Conservation (phyloP, 2,329 filamentous ascomycete species). For the Sporothrix sp. region DNA sequence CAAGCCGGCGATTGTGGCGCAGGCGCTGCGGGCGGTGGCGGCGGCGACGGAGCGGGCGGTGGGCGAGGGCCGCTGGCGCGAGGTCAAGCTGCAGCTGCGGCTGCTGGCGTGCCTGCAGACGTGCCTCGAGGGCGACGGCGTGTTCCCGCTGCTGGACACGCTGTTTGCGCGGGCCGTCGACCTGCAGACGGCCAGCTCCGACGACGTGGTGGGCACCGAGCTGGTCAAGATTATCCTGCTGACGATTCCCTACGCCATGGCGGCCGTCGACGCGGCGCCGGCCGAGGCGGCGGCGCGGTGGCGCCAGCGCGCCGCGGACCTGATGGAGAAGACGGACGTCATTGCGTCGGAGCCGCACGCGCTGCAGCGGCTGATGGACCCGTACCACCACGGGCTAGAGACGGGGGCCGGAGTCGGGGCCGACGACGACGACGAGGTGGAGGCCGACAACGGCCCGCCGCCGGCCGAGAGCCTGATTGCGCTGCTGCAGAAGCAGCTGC, state of each 20-base stretch:
- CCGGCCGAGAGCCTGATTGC: slow-evolving; percentile 62
- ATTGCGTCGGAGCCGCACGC: slow-evolving; percentile 83
- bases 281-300: slow-evolving; percentile 34
- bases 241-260: slow-evolving; percentile 84
- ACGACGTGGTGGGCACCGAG: slow-evolving; percentile 80
- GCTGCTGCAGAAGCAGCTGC: slow-evolving; percentile 77
- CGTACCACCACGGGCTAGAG: slow-evolving; percentile 48
- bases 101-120: slow-evolving; percentile 81
- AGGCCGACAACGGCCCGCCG: slow-evolving; percentile 52
- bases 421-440: neutral
- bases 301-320: slow-evolving; percentile 61
- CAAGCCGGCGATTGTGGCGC: slow-evolving; percentile 62
- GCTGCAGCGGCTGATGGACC: slow-evolving; percentile 76
- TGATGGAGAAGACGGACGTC: slow-evolving; percentile 91
- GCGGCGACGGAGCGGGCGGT: slow-evolving; percentile 57
- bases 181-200: slow-evolving; percentile 82
- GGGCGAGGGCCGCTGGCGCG: slow-evolving; percentile 69
- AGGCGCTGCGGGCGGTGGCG: slow-evolving; percentile 57
- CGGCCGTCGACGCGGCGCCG: slow-evolving; percentile 49
- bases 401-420: neutral
- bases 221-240: slow-evolving; percentile 94
- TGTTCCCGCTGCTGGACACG: slow-evolving; percentile 78
- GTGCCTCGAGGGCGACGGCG: slow-evolving; percentile 58
- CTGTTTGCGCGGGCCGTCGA: slow-evolving; percentile 89
- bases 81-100: slow-evolving; percentile 82